phyloP scores from a whole-genome alignment of 2,329 filamentous ascomycete species.

The Sporothrix curviconia region DNA sequence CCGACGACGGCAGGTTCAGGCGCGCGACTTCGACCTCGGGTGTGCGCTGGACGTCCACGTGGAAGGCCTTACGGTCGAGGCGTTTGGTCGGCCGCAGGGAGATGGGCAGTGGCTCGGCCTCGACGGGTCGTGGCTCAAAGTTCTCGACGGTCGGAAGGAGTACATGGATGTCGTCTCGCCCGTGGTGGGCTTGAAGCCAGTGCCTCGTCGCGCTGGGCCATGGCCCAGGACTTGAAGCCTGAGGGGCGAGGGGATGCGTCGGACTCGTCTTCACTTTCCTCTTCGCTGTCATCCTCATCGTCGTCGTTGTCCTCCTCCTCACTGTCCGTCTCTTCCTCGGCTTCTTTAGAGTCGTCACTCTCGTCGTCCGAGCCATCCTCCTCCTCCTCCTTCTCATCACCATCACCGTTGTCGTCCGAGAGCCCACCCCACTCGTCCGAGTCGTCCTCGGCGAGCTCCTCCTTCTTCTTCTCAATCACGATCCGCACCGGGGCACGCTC shows the following conservation, averaged over 20 bases:
- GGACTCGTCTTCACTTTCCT: conserved; percentile 22
- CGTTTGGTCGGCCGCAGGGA: conserved; percentile 58
- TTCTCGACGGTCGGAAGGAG: conserved; percentile 52
- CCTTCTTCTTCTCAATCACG: neutral
- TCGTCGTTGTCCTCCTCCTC: conserved; percentile 22
- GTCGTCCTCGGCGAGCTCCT: conserved; percentile 29
- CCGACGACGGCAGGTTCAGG: conserved; percentile 78
- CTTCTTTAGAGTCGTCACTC: conserved; percentile 27
- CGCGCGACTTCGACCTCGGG: conserved; percentile 72
- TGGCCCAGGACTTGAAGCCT: conserved; percentile 92
- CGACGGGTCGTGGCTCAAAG: conserved; percentile 60
- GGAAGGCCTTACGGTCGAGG: conserved; percentile 64
- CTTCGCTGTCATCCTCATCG: conserved; percentile 25
- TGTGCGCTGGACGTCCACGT: conserved; percentile 62
- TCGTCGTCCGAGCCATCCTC: conserved; percentile 27
- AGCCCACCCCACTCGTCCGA: conserved; percentile 58
- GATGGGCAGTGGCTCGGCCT: conserved; percentile 63
- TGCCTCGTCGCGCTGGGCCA: conserved; percentile 75
- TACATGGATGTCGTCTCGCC: conserved; percentile 31
- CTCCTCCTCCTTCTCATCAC: conserved; percentile 25
- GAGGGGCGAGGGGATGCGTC: conserved; percentile 33
- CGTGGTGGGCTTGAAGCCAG: conserved; percentile 51
- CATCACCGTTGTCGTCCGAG: conserved; percentile 34
- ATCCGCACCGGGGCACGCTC: neutral
- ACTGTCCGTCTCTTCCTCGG: conserved; percentile 28